These are phyloP conservation scores for Sphenostylis stenocarpa DNA, from an alignment of 306 rosid species.

Conservation along the genomic window DNA sequence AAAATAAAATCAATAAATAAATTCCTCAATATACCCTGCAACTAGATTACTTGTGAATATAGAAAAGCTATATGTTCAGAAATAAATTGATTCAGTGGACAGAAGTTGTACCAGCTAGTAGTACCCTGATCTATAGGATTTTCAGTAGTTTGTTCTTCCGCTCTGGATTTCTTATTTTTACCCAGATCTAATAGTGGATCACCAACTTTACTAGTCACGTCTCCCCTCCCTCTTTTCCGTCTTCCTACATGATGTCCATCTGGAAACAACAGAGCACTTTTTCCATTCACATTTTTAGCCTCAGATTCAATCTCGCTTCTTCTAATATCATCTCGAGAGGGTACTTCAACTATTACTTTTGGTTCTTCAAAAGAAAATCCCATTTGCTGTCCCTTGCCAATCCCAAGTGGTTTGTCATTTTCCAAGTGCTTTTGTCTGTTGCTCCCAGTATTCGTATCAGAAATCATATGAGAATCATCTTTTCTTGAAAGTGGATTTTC, in stretches of 20 bases:
- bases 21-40: not conserved
- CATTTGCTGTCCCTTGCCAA: conserved; percentile 41
- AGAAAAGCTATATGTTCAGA: conserved; percentile 20
- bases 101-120: conserved; percentile 46
- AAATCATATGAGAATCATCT: conserved; percentile 34
- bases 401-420: conserved; percentile 39
- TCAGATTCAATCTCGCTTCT: conserved; percentile 40
- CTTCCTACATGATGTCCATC: conserved; percentile 44
- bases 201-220: conserved; percentile 32
- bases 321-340: conserved; percentile 42
- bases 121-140: conserved; percentile 35
- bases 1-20: conserved; percentile 32
- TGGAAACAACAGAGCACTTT: conserved; percentile 29
- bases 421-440: conserved; percentile 32
- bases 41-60: conserved; percentile 10
- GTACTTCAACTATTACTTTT: conserved; percentile 86
- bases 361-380: conserved; percentile 65
- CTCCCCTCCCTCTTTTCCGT: conserved; percentile 66
- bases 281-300: conserved; percentile 46
- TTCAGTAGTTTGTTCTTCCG: conserved; percentile 37
- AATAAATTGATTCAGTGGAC: conserved; percentile 7
- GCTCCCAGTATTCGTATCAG: conserved; percentile 36
- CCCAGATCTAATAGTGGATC: conserved; percentile 42
- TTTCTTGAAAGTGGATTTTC: conserved; percentile 40
- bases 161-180: conserved; percentile 65